A percentile compares a stretch with the other conserved stretches of the same genome.
These are phyloP conservation scores for Termitomyces sp. DNA, from an alignment of 768 basidiomycete genomes.

Conservation along the genomic window DNA sequence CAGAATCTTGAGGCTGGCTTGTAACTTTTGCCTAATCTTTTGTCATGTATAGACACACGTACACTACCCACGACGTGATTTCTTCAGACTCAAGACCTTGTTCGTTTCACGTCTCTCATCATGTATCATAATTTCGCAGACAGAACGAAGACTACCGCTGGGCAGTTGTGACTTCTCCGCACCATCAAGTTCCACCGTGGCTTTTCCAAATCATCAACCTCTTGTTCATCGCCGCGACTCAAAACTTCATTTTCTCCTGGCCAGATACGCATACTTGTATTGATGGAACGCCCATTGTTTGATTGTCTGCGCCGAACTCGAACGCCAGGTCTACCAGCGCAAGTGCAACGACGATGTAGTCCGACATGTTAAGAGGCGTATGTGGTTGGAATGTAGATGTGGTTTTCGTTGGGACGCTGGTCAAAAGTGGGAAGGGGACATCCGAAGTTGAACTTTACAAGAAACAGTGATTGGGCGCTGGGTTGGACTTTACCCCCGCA, in stretches of 20 bases:
- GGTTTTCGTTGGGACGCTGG: conserved; percentile 53
- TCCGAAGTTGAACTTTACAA: conserved; percentile 33
- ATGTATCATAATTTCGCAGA: conserved; percentile 29
- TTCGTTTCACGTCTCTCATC: neutral
- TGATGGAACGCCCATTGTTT: conserved; percentile 85
- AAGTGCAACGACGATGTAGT: conserved; percentile 56
- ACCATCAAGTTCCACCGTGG: conserved; percentile 37
- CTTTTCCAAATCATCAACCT: conserved; percentile 48
- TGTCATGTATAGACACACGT: conserved; percentile 51
- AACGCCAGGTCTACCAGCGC: conserved; percentile 56
- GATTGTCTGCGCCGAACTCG: conserved; percentile 89
- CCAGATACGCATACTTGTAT: conserved; percentile 58
- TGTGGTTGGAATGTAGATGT: conserved; percentile 55
- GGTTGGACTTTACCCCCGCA: conserved; percentile 60
- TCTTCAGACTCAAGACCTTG: conserved; percentile 57
- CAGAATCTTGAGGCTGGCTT: conserved; percentile 13
- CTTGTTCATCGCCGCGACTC: conserved; percentile 71
- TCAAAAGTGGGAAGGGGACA: conserved; percentile 22
- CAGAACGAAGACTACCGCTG: conserved; percentile 93
- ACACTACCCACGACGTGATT: conserved; percentile 84
- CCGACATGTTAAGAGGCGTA: conserved; percentile 48
- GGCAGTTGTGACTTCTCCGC: conserved; percentile 74
- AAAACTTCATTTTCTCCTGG: conserved; percentile 75
- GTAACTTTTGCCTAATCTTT: conserved; percentile 9
- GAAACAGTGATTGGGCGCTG: conserved; percentile 63